Conservation (phyloP, 768 basidiomycete genomes). For the Pleurotus tuber-regium region DNA sequence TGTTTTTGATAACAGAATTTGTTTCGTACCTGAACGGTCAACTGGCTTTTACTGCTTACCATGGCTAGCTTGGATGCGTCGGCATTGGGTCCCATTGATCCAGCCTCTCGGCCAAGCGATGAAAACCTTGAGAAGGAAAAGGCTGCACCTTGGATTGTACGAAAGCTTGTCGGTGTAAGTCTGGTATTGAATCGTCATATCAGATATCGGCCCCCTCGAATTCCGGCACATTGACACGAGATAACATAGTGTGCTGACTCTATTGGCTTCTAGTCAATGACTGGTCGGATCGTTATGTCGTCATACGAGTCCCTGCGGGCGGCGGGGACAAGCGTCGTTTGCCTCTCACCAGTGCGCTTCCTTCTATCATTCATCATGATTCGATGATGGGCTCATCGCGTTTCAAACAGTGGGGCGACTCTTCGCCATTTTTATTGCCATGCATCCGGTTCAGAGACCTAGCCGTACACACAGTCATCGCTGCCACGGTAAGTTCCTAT, state of each 20-base stretch:
- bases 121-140: slow-evolving; percentile 48
- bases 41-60: not conserved
- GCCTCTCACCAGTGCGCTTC: slow-evolving; percentile 55
- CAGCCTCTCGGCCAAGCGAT: slow-evolving; percentile 34
- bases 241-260: not conserved
- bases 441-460: slow-evolving; percentile 65
- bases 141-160: slow-evolving; percentile 57
- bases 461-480: slow-evolving; percentile 58
- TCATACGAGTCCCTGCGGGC: slow-evolving; percentile 62
- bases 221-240: too few relatives aligned
- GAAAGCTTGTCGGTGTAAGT: slow-evolving; percentile 63
- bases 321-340: slow-evolving; percentile 55
- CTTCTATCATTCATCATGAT: slow-evolving; percentile 7
- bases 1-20: not conserved
- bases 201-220: too few relatives aligned
- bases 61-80: slow-evolving; percentile 26
- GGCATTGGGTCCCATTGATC: slow-evolving; percentile 48
- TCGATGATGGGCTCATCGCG: not conserved
- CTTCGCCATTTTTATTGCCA: slow-evolving; percentile 58
- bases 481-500: slow-evolving; percentile 47
- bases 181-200: too few relatives aligned
- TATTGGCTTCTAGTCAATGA: slow-evolving; percentile 45
- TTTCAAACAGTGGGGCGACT: slow-evolving; percentile 55
- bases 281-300: slow-evolving; percentile 61
- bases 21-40: not conserved